phyloP scores from a whole-genome alignment of 192 early-diverging fungal species.

The Borealophlyctis nickersoniae region DNA sequence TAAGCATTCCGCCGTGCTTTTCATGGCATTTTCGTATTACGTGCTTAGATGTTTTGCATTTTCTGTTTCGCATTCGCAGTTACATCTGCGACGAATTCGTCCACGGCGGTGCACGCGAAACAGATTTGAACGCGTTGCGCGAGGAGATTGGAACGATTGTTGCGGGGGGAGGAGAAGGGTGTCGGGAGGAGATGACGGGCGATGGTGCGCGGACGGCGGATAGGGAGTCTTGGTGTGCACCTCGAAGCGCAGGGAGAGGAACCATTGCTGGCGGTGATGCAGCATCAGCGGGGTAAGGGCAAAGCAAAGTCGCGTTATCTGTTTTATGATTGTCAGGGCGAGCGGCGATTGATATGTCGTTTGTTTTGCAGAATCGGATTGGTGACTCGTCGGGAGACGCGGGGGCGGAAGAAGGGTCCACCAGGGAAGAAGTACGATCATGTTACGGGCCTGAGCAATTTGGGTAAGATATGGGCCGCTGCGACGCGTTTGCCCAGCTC shows the following conservation, averaged over 20 bases:
- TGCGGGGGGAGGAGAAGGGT: constrained; percentile 4
- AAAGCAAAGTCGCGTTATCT: too few relatives aligned
- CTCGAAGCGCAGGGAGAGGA: too few relatives aligned
- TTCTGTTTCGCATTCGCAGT: too few relatives aligned
- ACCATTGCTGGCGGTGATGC: too few relatives aligned
- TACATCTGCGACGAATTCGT: constrained; percentile 29
- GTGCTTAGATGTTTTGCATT: background rate
- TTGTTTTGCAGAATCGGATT: background rate
- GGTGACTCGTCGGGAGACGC: background rate
- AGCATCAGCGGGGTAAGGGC: background rate
- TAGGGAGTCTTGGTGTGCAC: too few relatives aligned
- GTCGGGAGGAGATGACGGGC: too few relatives aligned
- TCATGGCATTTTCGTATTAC: background rate
- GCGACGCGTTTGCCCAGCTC: background rate
- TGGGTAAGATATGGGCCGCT: too few relatives aligned
- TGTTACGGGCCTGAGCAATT: constrained; percentile 25
- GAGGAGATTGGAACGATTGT: constrained; percentile 3
- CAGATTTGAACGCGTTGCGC: constrained; percentile 16
- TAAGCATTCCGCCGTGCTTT: background rate
- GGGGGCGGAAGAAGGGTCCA: background rate
- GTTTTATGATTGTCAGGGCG: too few relatives aligned
- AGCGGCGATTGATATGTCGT: too few relatives aligned
- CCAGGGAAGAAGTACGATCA: constrained; percentile 10
- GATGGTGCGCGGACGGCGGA: too few relatives aligned
- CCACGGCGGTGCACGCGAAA: constrained; percentile 13